A percentile compares a stretch with the other conserved stretches of the same genome.
These are phyloP conservation scores for Fusarium lateritium DNA, from an alignment of 2,329 filamentous ascomycete genomes.

Conservation along the genomic window DNA sequence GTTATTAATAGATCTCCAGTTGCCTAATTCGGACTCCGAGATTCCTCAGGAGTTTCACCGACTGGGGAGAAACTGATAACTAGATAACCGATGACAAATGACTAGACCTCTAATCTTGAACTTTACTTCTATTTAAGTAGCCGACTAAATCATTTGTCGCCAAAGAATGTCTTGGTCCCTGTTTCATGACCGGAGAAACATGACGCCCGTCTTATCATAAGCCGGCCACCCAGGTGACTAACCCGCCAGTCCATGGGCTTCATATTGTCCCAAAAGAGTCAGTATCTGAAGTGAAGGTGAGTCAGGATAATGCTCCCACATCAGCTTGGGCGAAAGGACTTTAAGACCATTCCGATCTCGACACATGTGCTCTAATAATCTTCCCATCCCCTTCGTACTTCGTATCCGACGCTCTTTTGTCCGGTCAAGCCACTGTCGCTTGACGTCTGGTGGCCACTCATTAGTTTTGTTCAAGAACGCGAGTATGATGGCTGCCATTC, in stretches of 20 bases:
- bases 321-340: constrained; percentile 24
- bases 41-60: constrained; percentile 4
- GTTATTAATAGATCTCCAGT: constrained; percentile 21
- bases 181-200: no score
- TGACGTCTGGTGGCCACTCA: constrained; percentile 4
- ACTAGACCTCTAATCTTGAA: no score
- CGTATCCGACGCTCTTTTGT: constrained; percentile 29
- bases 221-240: neutral
- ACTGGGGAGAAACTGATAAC: neutral
- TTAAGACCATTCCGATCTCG: constrained; percentile 27
- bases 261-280: neutral
- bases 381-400: constrained; percentile 25
- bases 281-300: neutral
- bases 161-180: no score
- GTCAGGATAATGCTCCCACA: constrained; percentile 23
- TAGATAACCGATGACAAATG: no score
- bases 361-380: constrained; percentile 30
- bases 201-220: no score
- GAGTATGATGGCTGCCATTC: constrained; percentile 34
- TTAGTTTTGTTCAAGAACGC: constrained; percentile 34
- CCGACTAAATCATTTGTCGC: no score
- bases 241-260: neutral
- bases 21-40: constrained; percentile 32
- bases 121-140: no score
- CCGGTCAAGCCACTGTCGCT: neutral